Evolutionary conservation across 305 asterid species (phyloP), one percentile per base, ranked within the genome.

Genomic region (Withania somnifera): DNA sequence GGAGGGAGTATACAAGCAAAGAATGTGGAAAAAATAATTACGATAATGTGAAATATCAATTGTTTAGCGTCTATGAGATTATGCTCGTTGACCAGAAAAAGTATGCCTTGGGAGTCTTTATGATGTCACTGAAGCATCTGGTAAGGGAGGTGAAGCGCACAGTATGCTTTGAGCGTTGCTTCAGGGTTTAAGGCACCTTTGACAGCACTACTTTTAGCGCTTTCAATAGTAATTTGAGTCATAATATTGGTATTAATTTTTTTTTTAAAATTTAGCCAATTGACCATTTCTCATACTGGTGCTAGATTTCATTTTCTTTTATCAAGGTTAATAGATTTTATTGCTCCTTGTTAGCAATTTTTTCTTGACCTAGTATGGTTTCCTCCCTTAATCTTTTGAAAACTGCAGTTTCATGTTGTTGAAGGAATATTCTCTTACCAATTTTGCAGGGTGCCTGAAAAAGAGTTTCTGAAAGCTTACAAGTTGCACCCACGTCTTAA

Each of bases 381-480:
- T 24, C 47, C 60, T 45, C 45, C 17, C 38, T 71, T 79, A 83
- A 24, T 66, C 75, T 28, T 69, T 68, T 82, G 26, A 68, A 47
- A 81, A 9, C 69, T 36, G 13, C 40, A 10, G 5, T 36, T 79
- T 26, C 61, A 17, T 47, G 24, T 47, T 47, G 47, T 47, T 73
- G 40, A 47, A 47, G 79, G 47, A 40, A 26, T 83, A 26, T 11
- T 57, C 78, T 67, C 57, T 86, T 61, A 54, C 83, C 84, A 80
- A 84, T 83, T 78, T 84, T 88, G 84, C 89, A 96, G 99, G 99
- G 97, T 96, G 83, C 97, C 99, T 0, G 99, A 94, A 92, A 88
- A 83, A 82, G 95, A 93, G 84, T 93, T 96, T 84, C 66, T 92
- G 36, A 93, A 89, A 87, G 99, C 97, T 77, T 94, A 90, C 93